Percentiles rank a stretch among this genome's conserved stretches.
Conservation (phyloP, 345 rosid genomes). For the Linum lewisii region DNA sequence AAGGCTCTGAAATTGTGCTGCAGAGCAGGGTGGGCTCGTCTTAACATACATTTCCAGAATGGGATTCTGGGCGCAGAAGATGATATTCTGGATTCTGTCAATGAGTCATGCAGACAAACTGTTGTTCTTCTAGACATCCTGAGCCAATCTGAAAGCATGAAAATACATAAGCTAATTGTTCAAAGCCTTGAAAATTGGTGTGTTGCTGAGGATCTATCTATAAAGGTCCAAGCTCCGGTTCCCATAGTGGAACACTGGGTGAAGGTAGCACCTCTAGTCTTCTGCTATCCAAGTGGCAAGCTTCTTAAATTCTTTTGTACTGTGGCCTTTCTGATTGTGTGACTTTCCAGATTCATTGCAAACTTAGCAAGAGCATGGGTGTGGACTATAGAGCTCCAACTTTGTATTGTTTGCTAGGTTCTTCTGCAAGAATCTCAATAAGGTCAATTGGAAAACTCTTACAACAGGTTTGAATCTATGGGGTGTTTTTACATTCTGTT, state of each 20-base stretch:
- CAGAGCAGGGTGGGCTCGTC: slow-evolving; percentile 70
- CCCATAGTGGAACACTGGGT: slow-evolving; percentile 83
- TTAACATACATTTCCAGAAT: slow-evolving; percentile 36
- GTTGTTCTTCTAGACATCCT: slow-evolving; percentile 73
- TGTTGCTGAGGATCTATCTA: slow-evolving; percentile 39
- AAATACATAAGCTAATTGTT: slow-evolving; percentile 30
- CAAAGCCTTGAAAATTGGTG: slow-evolving; percentile 62
- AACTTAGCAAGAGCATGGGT: slow-evolving; percentile 27
- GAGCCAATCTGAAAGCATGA: slow-evolving; percentile 39
- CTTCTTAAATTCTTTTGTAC: slow-evolving; percentile 16
- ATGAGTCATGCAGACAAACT: slow-evolving; percentile 45
- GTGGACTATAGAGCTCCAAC: slow-evolving; percentile 30
- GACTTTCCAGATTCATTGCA: slow-evolving; percentile 46
- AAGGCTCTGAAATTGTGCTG: slow-evolving; percentile 55
- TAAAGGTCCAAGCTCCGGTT: slow-evolving; percentile 45
- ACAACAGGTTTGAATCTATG: slow-evolving; percentile 57
- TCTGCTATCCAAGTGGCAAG: not conserved
- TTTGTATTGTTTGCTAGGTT: slow-evolving; percentile 41
- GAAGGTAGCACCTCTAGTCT: slow-evolving; percentile 47
- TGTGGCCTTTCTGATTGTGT: slow-evolving; percentile 16
- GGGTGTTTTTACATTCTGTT: slow-evolving; percentile 3
- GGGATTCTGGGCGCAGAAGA: slow-evolving; percentile 35
- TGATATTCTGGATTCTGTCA: slow-evolving; percentile 39
- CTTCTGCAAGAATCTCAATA: slow-evolving; percentile 35
- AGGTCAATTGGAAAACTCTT: slow-evolving; percentile 42